Percentiles rank a stretch among this genome's conserved stretches.
Evolutionary conservation across 208 protist species (phyloP).

Genomic region (Acanthamoeba lugdunensis): DNA sequence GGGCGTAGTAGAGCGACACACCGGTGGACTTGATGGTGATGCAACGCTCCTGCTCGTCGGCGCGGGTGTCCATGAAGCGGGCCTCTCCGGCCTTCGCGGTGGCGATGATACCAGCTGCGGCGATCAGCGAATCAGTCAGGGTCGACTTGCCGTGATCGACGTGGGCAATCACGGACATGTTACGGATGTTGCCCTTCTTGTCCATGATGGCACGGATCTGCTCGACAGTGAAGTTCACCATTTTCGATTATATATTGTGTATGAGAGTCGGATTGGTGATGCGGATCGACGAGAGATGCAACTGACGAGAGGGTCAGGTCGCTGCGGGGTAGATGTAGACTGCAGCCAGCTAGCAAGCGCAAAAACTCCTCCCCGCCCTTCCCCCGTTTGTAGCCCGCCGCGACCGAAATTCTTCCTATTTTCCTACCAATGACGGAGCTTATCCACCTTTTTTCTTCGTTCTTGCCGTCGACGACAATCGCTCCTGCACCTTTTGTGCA

Average conservation of each 20-base stretch:
- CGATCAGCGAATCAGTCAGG: constrained; percentile 97
- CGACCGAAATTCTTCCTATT: background rate
- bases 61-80: constrained; percentile 94
- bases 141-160: constrained; percentile 96
- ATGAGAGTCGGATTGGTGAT: background rate
- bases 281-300: background rate
- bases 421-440: constrained; percentile 9
- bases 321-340: background rate
- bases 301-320: background rate
- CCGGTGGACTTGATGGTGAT: constrained; percentile 99
- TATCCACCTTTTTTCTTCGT: constrained; percentile 9
- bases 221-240: constrained; percentile 92
- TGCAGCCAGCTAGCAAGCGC: constrained; percentile 15
- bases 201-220: constrained; percentile 94
- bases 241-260: constrained; percentile 25
- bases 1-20: constrained; percentile 97
- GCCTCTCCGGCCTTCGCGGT: constrained; percentile 90
- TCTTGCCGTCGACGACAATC: background rate
- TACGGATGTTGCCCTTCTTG: constrained; percentile 92
- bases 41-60: constrained; percentile 97
- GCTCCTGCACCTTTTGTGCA: background rate
- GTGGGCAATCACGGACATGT: constrained; percentile 93
- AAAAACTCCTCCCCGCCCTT: background rate
- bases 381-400: background rate
- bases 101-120: constrained; percentile 96